A percentile compares a stretch with the other conserved stretches of the same genome.
These are phyloP conservation scores for Globisporangium mamillatum DNA, from an alignment of 352 stramenopile species.

Conservation along the genomic window DNA sequence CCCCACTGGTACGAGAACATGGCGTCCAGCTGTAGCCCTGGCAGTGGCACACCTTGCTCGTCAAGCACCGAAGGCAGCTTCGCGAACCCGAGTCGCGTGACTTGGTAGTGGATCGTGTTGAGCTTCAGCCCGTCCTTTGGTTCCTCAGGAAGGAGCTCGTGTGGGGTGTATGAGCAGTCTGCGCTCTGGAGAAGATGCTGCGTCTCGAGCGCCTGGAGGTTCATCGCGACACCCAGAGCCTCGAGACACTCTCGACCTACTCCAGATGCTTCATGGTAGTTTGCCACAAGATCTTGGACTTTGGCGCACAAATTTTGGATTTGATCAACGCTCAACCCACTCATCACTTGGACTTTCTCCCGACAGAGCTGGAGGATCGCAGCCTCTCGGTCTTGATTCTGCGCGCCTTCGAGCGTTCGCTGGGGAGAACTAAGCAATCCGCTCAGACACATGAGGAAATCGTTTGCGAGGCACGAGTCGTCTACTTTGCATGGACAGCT, in stretches of 20 bases:
- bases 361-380: not conserved
- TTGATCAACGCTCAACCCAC: not conserved
- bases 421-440: constrained; percentile 22
- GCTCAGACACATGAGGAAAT: constrained; percentile 45
- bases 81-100: constrained; percentile 31
- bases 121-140: constrained; percentile 23
- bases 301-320: not conserved
- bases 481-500: constrained; percentile 42
- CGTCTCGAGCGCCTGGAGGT: constrained; percentile 18
- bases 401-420: not conserved
- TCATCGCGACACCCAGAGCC: not conserved
- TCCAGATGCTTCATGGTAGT: not conserved
- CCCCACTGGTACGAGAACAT: constrained; percentile 69
- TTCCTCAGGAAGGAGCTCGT: constrained; percentile 22
- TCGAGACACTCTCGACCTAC: not conserved
- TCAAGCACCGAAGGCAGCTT: constrained; percentile 39
- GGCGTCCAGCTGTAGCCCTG: constrained; percentile 37
- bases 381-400: not conserved
- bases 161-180: not conserved
- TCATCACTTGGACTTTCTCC: constrained; percentile 11
- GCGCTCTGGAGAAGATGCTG: not conserved
- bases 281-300: not conserved
- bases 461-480: constrained; percentile 44
- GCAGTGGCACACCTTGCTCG: constrained; percentile 30
- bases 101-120: constrained; percentile 29